These are phyloP conservation scores for Mrakia hoshinonis DNA, from an alignment of 768 basidiomycete species.

Conservation along the genomic window DNA sequence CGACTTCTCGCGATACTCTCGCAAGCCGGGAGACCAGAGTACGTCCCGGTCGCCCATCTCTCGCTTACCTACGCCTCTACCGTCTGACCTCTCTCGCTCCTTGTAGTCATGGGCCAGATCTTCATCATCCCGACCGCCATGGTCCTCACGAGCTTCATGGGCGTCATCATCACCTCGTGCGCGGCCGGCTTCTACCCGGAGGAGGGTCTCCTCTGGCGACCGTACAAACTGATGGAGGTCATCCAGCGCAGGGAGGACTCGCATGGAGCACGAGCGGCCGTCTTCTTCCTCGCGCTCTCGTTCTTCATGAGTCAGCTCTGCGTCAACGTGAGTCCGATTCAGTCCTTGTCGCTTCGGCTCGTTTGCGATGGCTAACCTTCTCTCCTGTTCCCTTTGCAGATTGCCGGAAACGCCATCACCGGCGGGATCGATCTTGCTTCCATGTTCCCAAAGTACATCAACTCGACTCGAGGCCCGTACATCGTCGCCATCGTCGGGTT, in stretches of 20 bases:
- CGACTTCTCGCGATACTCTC: slow-evolving; percentile 36
- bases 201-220: slow-evolving; percentile 33
- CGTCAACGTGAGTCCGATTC: slow-evolving; percentile 31
- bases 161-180: slow-evolving; percentile 36
- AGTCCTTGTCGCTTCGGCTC: neutral
- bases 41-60: slow-evolving; percentile 22
- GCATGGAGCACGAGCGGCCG: slow-evolving; percentile 35
- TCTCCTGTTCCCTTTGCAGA: neutral
- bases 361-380: too few relatives aligned
- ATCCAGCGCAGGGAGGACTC: slow-evolving; percentile 30
- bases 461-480: slow-evolving; percentile 19
- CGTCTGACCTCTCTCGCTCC: neutral
- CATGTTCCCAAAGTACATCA: slow-evolving; percentile 23
- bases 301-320: slow-evolving; percentile 35
- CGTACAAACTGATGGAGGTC: slow-evolving; percentile 28
- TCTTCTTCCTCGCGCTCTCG: slow-evolving; percentile 37
- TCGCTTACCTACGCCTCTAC: neutral
- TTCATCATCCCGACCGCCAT: slow-evolving; percentile 30
- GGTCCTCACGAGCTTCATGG: slow-evolving; percentile 33
- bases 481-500: slow-evolving; percentile 33
- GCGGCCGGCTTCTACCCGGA: slow-evolving; percentile 36
- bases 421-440: slow-evolving; percentile 33
- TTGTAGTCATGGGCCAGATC: slow-evolving; percentile 25
- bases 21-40: slow-evolving; percentile 33
- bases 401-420: slow-evolving; percentile 34